Conservation (phyloP, 176 grass and related monocot species). For the Coix lacrymajobi region DNA sequence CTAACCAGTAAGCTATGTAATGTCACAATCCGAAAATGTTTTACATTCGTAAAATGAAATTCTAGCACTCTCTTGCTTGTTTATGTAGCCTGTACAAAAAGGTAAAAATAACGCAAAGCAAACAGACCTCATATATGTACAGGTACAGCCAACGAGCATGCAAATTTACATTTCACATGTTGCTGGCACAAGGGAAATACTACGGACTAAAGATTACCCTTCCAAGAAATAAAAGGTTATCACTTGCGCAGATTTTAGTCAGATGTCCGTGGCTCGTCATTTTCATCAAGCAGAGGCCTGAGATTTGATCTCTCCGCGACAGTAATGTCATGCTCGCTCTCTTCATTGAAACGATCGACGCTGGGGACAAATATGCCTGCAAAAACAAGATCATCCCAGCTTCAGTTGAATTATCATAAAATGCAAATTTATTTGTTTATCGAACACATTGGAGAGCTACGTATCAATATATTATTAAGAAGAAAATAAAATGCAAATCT, state of each 20-base stretch:
- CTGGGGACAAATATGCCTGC: constrained; percentile 84
- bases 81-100: constrained; percentile 36
- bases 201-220: constrained; percentile 4
- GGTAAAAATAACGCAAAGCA: neutral
- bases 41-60: neutral
- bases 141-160: constrained; percentile 26
- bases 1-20: neutral
- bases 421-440: too few relatives aligned
- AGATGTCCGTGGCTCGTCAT: constrained; percentile 21
- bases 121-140: constrained; percentile 33
- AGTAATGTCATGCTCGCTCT: constrained; percentile 40
- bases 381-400: constrained; percentile 14
- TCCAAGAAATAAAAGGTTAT: neutral
- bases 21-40: neutral
- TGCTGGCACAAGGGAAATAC: neutral
- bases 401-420: neutral
- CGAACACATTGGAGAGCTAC: too few relatives aligned
- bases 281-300: constrained; percentile 67
- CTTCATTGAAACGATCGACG: constrained; percentile 70
- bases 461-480: too few relatives aligned
- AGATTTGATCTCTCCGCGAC: constrained; percentile 57
- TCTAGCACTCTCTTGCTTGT: neutral
- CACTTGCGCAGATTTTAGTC: neutral
- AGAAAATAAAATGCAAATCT: neutral
- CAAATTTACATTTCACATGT: constrained; percentile 42